Base-by-base conservation (phyloP, 805 yeast genomes). In the Ogataea philodendri region DNA sequence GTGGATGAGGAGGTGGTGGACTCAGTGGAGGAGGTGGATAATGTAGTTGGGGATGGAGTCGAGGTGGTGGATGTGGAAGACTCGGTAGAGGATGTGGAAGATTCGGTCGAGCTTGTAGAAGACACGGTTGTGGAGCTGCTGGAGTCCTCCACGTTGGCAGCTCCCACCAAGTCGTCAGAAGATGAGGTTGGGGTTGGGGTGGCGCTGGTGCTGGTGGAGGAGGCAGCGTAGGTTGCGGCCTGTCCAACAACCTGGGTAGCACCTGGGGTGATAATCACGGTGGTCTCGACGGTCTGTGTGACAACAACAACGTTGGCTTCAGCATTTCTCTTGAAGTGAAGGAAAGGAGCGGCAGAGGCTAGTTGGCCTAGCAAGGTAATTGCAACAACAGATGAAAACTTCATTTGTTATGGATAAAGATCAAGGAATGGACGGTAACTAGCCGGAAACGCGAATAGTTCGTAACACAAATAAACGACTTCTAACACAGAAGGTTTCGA, bases 321-420 rank as follows among this genome's bases (percentile, higher is more conserved):
- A 3, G 48, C 44, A 7, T 42, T 46, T 41, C 52, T 46, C 23
- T 46, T 47, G 4, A 41, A 48, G 24, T 39, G 48, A 22, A 32
- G 24, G 17, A 46, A 39, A 14, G 60, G 60, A 18, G 53, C 56
- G 15, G 56, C 54, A 21, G 30, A 15, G 16, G 42, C 54, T 17
- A 46, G 22, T 17, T 48, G 45, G 9, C 53, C 41, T 5, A 55
- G 39, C 26, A 52, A 36, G 15, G 47, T 37, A 26, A 42, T 30
- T 26, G 54, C 42, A 16, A 46, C 43, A 11, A 54, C 9, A 14
- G 41, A 36, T 8, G 51, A 36, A 31, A 48, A 42, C 44, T 46
- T 47, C 44, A 39, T 45, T 15, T 14, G 26, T 13, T 10, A 7
- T 14, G 15, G 10, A 16, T 19, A 19, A 25, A n/a, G 26, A 26